Evolutionary conservation across 1,284 basidiomycete genomes (phyloP).

Genomic region (Agaricales sp.): DNA sequence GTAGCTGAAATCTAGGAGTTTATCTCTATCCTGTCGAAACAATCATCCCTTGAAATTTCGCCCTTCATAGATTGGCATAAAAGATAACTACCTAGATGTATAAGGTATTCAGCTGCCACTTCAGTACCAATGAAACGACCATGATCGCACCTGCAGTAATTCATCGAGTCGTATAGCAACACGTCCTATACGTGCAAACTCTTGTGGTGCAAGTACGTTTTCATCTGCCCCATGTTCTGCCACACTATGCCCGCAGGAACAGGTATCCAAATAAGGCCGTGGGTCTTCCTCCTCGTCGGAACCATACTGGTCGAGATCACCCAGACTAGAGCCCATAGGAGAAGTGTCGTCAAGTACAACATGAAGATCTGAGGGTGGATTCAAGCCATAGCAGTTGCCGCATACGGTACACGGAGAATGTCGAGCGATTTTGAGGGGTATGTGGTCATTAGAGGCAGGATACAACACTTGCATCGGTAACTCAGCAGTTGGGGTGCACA

Average conservation of each 20-base stretch:
- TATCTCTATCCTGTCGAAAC: slow-evolving; percentile 52
- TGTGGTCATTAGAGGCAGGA: slow-evolving; percentile 31
- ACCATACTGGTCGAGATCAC: slow-evolving; percentile 48
- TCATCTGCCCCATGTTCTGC: slow-evolving; percentile 63
- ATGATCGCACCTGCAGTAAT: slow-evolving; percentile 58
- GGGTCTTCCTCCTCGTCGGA: slow-evolving; percentile 53
- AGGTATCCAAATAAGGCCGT: slow-evolving; percentile 50
- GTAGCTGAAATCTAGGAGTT: slow-evolving; percentile 72
- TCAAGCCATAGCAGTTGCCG: slow-evolving; percentile 51
- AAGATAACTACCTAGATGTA: slow-evolving; percentile 3
- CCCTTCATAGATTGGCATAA: not conserved
- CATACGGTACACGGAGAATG: slow-evolving; percentile 61
- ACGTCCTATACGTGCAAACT: slow-evolving; percentile 61
- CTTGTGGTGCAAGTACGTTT: slow-evolving; percentile 39
- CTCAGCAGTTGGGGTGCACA: not conserved
- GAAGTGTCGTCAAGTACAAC: slow-evolving; percentile 44
- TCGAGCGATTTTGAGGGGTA: slow-evolving; percentile 40
- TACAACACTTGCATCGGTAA: slow-evolving; percentile 34
- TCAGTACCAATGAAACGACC: slow-evolving; percentile 1
- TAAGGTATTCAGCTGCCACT: slow-evolving; percentile 1
- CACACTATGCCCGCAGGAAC: slow-evolving; percentile 69
- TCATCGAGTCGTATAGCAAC: slow-evolving; percentile 82
- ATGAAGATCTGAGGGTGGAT: slow-evolving; percentile 46
- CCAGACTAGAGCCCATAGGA: slow-evolving; percentile 35
- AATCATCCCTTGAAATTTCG: slow-evolving; percentile 4